A percentile compares a stretch with the other conserved stretches of the same genome.
Conservation (phyloP, 2,329 filamentous ascomycete genomes). For the Fusarium torreyae region DNA sequence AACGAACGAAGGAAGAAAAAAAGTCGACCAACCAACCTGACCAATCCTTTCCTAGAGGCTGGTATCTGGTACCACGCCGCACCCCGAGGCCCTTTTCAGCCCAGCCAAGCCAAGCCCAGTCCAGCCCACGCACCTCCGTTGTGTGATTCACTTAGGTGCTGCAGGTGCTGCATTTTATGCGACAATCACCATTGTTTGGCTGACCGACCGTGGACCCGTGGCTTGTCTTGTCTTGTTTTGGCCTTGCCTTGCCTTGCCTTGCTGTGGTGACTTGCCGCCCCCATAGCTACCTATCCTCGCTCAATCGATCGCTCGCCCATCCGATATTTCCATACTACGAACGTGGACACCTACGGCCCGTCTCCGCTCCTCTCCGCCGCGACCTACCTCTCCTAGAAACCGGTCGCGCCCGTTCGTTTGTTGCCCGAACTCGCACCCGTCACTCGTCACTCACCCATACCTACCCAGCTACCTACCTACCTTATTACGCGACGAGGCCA, state of each 20-base stretch:
- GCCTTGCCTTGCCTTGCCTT: conserved; percentile 28
- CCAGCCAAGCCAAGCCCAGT: conserved; percentile 30
- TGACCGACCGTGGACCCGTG: conserved; percentile 50
- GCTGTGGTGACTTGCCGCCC: conserved; percentile 36
- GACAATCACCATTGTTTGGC: conserved; percentile 50
- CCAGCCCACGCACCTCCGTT: conserved; percentile 32
- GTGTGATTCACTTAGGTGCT: conserved; percentile 46
- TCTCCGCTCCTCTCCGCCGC: conserved; percentile 47
- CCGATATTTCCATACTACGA: conserved; percentile 38
- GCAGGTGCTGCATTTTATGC: conserved; percentile 53
- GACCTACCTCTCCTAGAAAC: conserved; percentile 45
- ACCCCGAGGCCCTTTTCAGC: conserved; percentile 38
- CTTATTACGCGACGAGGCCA: conserved; percentile 48
- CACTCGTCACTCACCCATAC: conserved; percentile 43
- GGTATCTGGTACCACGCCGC: conserved; percentile 38
- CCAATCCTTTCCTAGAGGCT: conserved; percentile 23
- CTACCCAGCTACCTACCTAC: conserved; percentile 30
- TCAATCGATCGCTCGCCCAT: conserved; percentile 27
- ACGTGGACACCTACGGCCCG: conserved; percentile 49
- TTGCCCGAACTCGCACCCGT: conserved; percentile 45
- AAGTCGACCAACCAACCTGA: conserved; percentile 24
- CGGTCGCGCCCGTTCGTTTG: conserved; percentile 39
- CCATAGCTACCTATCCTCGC: conserved; percentile 45
- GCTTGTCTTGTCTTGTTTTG: conserved; percentile 46
- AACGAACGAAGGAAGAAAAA: conserved; percentile 32